Conservation (phyloP, 768 basidiomycete species). For the Boletus sensibilis region DNA sequence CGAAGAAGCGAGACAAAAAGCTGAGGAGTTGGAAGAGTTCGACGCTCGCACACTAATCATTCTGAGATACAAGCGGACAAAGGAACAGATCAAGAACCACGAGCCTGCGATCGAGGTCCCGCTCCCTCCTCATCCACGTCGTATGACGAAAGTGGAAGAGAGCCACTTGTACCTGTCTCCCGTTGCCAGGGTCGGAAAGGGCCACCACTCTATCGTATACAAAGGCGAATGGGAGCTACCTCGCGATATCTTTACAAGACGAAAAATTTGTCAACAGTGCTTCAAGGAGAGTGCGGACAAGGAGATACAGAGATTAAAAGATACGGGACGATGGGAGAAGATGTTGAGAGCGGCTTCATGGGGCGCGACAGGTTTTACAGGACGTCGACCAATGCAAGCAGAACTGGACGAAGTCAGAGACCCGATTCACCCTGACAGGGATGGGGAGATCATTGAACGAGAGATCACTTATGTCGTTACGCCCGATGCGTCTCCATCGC, state of each 20-base stretch:
- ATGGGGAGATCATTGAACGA: conserved; percentile 20
- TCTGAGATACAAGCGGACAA: conserved; percentile 18
- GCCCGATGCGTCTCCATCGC: not conserved
- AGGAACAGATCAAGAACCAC: conserved; percentile 22
- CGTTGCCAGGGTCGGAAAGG: conserved; percentile 36
- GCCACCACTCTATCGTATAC: conserved; percentile 55
- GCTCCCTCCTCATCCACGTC: conserved; percentile 27
- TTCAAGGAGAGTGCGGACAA: conserved; percentile 32
- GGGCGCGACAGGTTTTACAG: conserved; percentile 11
- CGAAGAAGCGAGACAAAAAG: conserved; percentile 4
- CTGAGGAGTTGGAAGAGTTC: conserved; percentile 11
- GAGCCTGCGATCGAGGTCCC: conserved; percentile 32
- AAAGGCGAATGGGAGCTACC: conserved; percentile 54
- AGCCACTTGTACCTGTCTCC: conserved; percentile 53
- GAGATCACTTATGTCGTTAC: conserved; percentile 15
- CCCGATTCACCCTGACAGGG: not conserved
- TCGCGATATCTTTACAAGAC: conserved; percentile 35
- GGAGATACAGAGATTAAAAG: conserved; percentile 22
- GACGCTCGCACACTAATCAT: conserved; percentile 19
- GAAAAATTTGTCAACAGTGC: conserved; percentile 40
- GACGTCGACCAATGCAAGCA: not conserved
- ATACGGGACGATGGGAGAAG: conserved; percentile 21
- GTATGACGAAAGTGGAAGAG: conserved; percentile 29
- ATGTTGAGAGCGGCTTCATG: conserved; percentile 14
- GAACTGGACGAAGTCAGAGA: conserved; percentile 7